phyloP scores from a whole-genome alignment of 2,329 filamentous ascomycete genomes.

The Salinomyces thailandicus region DNA sequence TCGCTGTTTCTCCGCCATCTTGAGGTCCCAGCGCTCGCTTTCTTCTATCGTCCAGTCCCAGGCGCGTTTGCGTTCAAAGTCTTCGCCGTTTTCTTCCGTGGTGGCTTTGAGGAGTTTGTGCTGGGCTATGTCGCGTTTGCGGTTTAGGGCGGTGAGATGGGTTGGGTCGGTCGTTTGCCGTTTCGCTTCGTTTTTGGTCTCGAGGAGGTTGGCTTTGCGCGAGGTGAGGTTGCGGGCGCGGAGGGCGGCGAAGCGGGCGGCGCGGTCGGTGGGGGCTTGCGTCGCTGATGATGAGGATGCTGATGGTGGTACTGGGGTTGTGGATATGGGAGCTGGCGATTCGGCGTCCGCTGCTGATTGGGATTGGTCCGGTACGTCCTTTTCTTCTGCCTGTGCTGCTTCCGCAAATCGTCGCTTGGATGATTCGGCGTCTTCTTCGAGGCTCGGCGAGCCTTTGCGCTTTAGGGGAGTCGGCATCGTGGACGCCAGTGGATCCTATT shows the following conservation, averaged over 20 bases:
- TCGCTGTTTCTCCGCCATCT: slow-evolving; percentile 72
- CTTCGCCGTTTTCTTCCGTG: slow-evolving; percentile 70
- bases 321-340: not conserved
- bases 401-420: slow-evolving; percentile 28
- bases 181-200: slow-evolving; percentile 73
- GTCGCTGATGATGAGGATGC: slow-evolving; percentile 1
- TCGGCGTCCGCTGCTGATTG: not conserved
- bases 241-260: slow-evolving; percentile 74
- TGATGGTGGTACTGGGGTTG: not conserved
- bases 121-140: slow-evolving; percentile 75
- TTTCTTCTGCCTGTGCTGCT: slow-evolving; percentile 5
- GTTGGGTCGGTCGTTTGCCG: slow-evolving; percentile 66
- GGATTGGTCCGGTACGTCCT: slow-evolving; percentile 6
- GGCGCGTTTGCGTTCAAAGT: slow-evolving; percentile 94
- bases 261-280: slow-evolving; percentile 49
- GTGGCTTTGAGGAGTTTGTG: slow-evolving; percentile 93
- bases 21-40: slow-evolving; percentile 85
- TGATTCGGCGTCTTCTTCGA: slow-evolving; percentile 23
- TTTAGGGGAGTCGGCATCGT: slow-evolving; percentile 24
- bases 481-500: no score
- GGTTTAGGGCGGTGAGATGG: slow-evolving; percentile 66
- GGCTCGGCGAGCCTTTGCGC: slow-evolving; percentile 27
- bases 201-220: slow-evolving; percentile 66
- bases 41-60: slow-evolving; percentile 99
- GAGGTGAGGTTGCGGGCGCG: slow-evolving; percentile 54